Base-by-base conservation (phyloP, 495 filamentous ascomycete species). In the Tuber magnatum region DNA sequence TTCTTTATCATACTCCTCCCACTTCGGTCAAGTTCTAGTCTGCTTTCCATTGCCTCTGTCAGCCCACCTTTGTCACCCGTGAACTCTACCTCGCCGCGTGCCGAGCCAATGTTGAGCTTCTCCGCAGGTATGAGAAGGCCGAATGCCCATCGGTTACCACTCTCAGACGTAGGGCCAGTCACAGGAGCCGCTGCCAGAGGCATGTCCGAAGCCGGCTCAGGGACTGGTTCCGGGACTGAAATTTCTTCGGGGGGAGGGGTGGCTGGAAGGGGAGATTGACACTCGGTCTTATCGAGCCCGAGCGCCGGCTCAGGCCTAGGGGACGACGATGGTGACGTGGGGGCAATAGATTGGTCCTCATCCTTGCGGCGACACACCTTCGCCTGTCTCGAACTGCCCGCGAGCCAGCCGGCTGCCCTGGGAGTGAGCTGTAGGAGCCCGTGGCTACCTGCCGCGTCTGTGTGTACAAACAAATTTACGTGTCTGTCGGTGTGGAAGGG, bases 401-500 rank as follows among this genome's bases (percentile, higher is more conserved):
- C 75, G 76, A 81, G 43, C 74, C 77, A 48, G 69, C 56, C 35
- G 28, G 72, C 8, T 48, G 77, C 41, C 78, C 70, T 41, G 43
- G 73, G 42, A 61, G 76, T 20, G 12, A 72, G 76, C 42, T 73
- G 73, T 10, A 44, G 46, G 32, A 75, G 80, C 35, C 81, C 68
- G 28, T 72, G 77, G 51, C 35, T 71, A 56, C 48, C 39, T 70
- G 71, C 38, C 70, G 41, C 40, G 61, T 81, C 77, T 32, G 72
- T 82, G 78, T 90, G 93, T 24, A 91, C 86, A 78, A 89, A 90
- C 22, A 97, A 83, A 42, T 86, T 88, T 46, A 97, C 91, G 16
- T 94, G 88, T 32, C 89, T 88, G 77, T 97, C 93, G 0, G 92
- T 94, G 81, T 97, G 93, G 84, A 97, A 97, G 0, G 94, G 93